Evolutionary conservation across 768 basidiomycete species (phyloP), one percentile per base, ranked within the genome.

Genomic region (Tulasnella sp.): DNA sequence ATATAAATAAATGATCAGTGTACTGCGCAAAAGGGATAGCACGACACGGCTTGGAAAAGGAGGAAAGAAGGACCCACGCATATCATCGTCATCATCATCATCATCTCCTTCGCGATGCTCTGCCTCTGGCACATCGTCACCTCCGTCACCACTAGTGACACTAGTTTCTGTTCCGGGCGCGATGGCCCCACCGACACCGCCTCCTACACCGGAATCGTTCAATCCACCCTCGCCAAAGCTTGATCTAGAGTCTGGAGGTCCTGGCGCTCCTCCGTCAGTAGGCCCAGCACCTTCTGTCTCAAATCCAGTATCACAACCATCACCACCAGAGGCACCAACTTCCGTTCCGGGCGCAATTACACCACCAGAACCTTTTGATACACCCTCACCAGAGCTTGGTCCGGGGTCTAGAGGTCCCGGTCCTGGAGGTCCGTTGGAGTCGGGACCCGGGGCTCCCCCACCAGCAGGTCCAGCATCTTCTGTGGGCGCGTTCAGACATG

Each of bases 281-380:
- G 41, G 41, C 34, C 34, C 15, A 42, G 76, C 85, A 5, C 86
- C 89, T 64, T 89, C 88, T 67, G 88, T 84, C 75, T 92, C 88
- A 63, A 83, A 81, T 73, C 88, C 88, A 74, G 92, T 90, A 71
- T 84, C 85, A 55, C 69, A 70, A 2, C 65, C 64, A 17, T 65
- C 64, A 47, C 86, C 86, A 42, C 76, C 74, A 7, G 41, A 30
- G 17, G 74, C 77, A 13, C 72, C 55, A 74, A 73, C 15, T 27
- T 23, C 48, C 9, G 51, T 8, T 24, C 19, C 24, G 8, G 41
- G 45, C 2, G 19, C 24, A 5, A 43, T n/a, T 2, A 19, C 47
- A 26, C 15, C 55, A 17, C 38, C 44, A n/a, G 38, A 56, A 55
- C 17, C 55, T 11, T 19, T 19, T 21, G 21, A 23, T 26, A 21